Evolutionary conservation across 2,329 filamentous ascomycete genomes (phyloP), one percentile per base, ranked within the genome.

Genomic region (Calonectria leucothoes): DNA sequence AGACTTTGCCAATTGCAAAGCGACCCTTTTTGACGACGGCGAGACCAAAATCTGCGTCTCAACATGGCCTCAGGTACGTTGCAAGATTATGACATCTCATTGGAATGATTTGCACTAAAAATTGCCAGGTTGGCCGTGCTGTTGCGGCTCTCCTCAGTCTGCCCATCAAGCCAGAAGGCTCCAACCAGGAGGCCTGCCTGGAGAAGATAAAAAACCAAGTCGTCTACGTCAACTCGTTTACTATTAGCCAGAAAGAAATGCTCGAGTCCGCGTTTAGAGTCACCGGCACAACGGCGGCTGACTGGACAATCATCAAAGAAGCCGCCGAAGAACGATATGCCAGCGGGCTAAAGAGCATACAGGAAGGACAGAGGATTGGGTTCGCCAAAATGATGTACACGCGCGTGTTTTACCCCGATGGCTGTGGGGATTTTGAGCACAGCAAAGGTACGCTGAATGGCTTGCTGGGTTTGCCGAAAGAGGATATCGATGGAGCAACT

Each of bases 191-290:
- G 57, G 78, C 88, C 6, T 72, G 85, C 81, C 29, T 82, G 80
- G 75, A 76, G 80, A n/a, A 72, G 0, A 76, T 78, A 70, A 69
- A 72, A 17, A 90, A 91, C 81, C 85, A 86, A 64, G 74, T 77
- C 0, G 77, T 92, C 6, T 90, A 87, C 75, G 76, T 92, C 20
- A 85, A 84, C 20, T 91, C 89, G 66, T 94, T 93, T 83, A 81
- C 83, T 6, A 75, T 93, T 68, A 90, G 83, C 66, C 93, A 94
- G 81, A 86, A 86, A 17, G 91, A 94, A n/a, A 93, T 94, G 86
- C 87, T 94, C 70, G 89, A 89, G 39, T 88, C 87, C 25, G 82
- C 92, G 8, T 87, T 91, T 75, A 88, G 90, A 1, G 91, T 91
- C 14, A 89, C 90, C 0, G 87, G 87, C 0, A 91, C 89, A 0